These are phyloP conservation scores for Cryptococcus jaspeensis DNA, from an alignment of 1,284 basidiomycete genomes.

Conservation along the genomic window DNA sequence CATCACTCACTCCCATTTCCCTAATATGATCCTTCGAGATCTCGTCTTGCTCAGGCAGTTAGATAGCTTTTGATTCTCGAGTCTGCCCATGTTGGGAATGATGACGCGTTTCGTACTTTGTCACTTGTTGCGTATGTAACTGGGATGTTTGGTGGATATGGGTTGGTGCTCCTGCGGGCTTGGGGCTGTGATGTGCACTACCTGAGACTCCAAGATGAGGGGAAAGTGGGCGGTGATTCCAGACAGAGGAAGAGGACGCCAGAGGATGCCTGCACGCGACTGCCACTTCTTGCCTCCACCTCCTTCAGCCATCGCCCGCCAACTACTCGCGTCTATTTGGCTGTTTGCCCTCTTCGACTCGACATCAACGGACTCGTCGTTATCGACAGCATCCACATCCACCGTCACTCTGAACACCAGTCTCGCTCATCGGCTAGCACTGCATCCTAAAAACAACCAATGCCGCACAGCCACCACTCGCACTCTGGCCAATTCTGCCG, in stretches of 20 bases:
- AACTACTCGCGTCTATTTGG: too few relatives aligned
- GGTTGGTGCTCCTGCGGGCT: neutral
- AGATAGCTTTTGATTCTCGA: neutral
- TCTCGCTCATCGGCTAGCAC: neutral
- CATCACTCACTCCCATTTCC: neutral
- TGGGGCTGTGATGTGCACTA: too few relatives aligned
- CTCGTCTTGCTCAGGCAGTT: neutral
- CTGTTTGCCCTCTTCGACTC: too few relatives aligned
- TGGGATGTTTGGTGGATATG: neutral
- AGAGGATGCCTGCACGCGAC: too few relatives aligned
- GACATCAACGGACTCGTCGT: neutral
- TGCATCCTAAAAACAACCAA: conserved; percentile 37
- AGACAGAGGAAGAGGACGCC: too few relatives aligned
- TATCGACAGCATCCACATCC: neutral
- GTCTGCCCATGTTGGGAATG: too few relatives aligned
- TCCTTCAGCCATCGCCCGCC: too few relatives aligned
- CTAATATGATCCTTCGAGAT: neutral
- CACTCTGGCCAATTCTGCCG: conserved; percentile 97
- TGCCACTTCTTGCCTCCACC: too few relatives aligned
- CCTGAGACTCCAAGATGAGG: too few relatives aligned
- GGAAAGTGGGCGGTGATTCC: too few relatives aligned
- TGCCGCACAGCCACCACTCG: conserved; percentile 90
- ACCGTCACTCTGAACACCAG: neutral
- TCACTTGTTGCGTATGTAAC: neutral
- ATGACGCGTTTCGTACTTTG: neutral